phyloP scores from a whole-genome alignment of 257 asterid genomes.

The Fraxinus americana region DNA sequence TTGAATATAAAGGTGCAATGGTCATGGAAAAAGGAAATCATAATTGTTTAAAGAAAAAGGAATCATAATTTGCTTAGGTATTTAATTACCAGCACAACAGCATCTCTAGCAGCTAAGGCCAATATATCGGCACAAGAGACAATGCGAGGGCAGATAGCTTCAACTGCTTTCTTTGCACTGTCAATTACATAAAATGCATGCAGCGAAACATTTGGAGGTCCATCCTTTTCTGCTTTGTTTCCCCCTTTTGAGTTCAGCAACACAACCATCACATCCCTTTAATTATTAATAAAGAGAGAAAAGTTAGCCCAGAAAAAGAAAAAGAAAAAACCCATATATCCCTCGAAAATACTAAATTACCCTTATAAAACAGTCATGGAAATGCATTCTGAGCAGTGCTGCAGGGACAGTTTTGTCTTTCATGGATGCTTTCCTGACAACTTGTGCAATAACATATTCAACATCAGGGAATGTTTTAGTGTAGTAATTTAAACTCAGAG shows the following conservation, averaged over 20 bases:
- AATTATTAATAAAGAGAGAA: not conserved
- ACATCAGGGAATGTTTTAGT: conserved; percentile 52
- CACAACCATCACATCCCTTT: conserved; percentile 75
- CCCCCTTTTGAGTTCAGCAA: conserved; percentile 60
- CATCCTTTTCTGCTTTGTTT: conserved; percentile 72
- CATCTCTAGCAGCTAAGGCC: conserved; percentile 85
- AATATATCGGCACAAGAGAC: conserved; percentile 83
- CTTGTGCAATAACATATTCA: conserved; percentile 46
- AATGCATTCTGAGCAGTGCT: conserved; percentile 76
- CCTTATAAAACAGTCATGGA: conserved; percentile 85
- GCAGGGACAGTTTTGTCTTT: conserved; percentile 68
- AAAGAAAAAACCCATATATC: not conserved
- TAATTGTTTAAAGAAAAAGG: too few species aligned
- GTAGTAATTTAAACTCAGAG: conserved; percentile 46
- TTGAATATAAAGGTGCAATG: too few species aligned
- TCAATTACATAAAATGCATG: conserved; percentile 74
- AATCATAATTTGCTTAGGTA: too few species aligned
- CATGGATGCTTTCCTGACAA: conserved; percentile 45
- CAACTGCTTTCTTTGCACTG: conserved; percentile 62
- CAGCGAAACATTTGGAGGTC: conserved; percentile 57
- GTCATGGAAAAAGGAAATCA: too few species aligned
- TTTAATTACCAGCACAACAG: conserved; percentile 41
- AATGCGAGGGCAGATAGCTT: conserved; percentile 59
- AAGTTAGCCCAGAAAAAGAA: not conserved
- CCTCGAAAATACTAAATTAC: conserved; percentile 31